Percentiles rank a stretch among this genome's conserved stretches.
Evolutionary conservation across 2,329 filamentous ascomycete genomes (phyloP).

Genomic region (Clarireedia homoeocarpa): DNA sequence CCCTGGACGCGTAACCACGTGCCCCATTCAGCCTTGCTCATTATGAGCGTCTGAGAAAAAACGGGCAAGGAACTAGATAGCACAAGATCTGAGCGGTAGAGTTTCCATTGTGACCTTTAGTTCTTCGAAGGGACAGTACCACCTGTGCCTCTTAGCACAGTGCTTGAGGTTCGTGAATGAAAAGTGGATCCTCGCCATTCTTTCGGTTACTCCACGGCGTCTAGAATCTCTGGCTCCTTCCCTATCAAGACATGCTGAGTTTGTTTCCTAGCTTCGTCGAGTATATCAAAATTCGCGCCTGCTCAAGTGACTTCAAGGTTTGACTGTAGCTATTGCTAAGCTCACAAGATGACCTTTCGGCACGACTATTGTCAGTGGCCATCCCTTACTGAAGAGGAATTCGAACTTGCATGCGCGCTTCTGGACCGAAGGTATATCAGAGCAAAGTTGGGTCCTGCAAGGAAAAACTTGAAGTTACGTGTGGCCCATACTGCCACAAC

Average conservation of each 20-base stretch:
- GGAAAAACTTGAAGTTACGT: slow-evolving; percentile 47
- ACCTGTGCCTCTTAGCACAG: too few relatives aligned
- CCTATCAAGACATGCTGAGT: not conserved
- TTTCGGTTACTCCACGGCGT: too few relatives aligned
- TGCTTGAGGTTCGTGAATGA: too few relatives aligned
- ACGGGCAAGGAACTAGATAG: too few relatives aligned
- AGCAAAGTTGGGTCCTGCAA: slow-evolving; percentile 47
- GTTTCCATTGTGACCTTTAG: too few relatives aligned
- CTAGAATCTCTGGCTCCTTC: too few relatives aligned
- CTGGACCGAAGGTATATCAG: slow-evolving; percentile 52
- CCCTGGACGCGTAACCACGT: too few relatives aligned
- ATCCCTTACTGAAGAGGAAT: slow-evolving; percentile 53
- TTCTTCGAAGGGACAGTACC: too few relatives aligned
- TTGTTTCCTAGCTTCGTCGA: not conserved
- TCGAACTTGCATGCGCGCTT: slow-evolving; percentile 55
- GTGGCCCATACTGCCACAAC: slow-evolving; percentile 32
- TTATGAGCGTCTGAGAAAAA: too few relatives aligned
- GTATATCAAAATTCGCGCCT: too few relatives aligned
- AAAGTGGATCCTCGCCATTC: not conserved
- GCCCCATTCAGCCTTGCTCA: too few relatives aligned
- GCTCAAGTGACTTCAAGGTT: not conserved
- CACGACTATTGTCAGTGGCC: slow-evolving; percentile 45
- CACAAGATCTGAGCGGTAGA: too few relatives aligned
- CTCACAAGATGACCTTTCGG: slow-evolving; percentile 28
- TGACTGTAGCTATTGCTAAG: not conserved